These are phyloP conservation scores for Alloteropsis semialata DNA, from an alignment of 176 grass and related monocot species.

Conservation along the genomic window DNA sequence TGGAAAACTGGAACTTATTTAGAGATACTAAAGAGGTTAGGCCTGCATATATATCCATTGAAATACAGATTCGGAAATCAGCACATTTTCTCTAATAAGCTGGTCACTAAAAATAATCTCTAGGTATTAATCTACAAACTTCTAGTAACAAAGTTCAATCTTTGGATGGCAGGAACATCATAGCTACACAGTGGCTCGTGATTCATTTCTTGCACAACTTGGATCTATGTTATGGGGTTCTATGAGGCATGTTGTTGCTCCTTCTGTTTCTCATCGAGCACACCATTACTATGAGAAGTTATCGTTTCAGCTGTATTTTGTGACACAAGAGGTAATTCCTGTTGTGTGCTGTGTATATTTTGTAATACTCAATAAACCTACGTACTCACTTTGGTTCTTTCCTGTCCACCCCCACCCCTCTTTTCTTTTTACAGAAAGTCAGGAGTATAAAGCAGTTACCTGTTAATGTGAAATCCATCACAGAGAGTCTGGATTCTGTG, in stretches of 20 bases:
- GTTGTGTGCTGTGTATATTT: conserved; percentile 10
- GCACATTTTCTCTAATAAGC: conserved; percentile 3
- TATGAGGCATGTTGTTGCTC: conserved; percentile 93
- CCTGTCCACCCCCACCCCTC: too few relatives aligned
- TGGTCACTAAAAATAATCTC: not conserved
- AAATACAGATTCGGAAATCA: not conserved
- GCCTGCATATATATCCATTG: not conserved
- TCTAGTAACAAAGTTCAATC: not conserved
- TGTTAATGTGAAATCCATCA: conserved; percentile 73
- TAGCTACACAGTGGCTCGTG: conserved; percentile 79
- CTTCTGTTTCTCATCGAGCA: conserved; percentile 79
- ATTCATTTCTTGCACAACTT: conserved; percentile 94
- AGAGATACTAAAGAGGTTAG: conserved; percentile 58
- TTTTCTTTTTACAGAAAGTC: conserved; percentile 49
- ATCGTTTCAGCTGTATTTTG: conserved; percentile 94
- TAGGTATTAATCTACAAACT: conserved; percentile 11
- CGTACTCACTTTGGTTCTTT: conserved; percentile 14
- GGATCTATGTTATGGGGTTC: conserved; percentile 86
- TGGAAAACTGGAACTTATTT: conserved; percentile 97
- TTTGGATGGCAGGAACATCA: conserved; percentile 54
- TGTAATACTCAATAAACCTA: not conserved
- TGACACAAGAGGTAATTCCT: conserved; percentile 74
- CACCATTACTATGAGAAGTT: conserved; percentile 91
- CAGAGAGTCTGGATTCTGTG: conserved; percentile 75
- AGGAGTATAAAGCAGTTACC: conserved; percentile 82